Evolutionary conservation across 179 eudicot species (phyloP), one percentile per base, ranked within the genome.

Genomic region (Silene vulgaris): DNA sequence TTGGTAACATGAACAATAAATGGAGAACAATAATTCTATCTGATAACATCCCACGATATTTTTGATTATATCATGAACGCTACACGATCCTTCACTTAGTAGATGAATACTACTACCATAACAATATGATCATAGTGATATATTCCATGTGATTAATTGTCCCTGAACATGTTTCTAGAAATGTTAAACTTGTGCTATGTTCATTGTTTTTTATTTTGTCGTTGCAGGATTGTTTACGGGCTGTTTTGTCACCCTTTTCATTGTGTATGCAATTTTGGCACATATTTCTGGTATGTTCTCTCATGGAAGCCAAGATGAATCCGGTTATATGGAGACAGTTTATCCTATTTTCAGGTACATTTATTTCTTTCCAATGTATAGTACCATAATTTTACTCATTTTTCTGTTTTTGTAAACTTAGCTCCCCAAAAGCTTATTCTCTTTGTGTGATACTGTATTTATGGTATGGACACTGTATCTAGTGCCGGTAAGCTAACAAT

Each of bases 341-440:
- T 95, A 95, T 80, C 99, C 97, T 57, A 83, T 95, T 70, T 95
- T 95, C 84, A 92, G 99, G 99, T 92, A 81, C 0, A 59, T 37
- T 48, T 69, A 29, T 12, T 63, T 29, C 20, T 8, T 1, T 35
- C 40, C 1, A 35, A 5, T 35, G 40, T 35, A 35, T 35, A 35
- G 1, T 32, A 32, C 37, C 37, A 32, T 32, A 32, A 32, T 32
- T 32, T 4, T 32, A 32, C 5, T 32, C 37, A 3, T 32, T 32
- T 32, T 32, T 32, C 23, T 20, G 29, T 2, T 74, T 14, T 14
- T 76, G 45, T 14, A 40, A 23, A 28, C 29, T 6, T 19, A 5
- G 19, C 19, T 59, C 23, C 0, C 63, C 28, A 2, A 8, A 17
- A 8, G 19, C 26, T 59, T 59, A 17, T 19, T 59, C 23, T 19